Evolutionary conservation across 31 red algal genomes (phyloP).

Genomic region (Asparagopsis taxiformis): DNA sequence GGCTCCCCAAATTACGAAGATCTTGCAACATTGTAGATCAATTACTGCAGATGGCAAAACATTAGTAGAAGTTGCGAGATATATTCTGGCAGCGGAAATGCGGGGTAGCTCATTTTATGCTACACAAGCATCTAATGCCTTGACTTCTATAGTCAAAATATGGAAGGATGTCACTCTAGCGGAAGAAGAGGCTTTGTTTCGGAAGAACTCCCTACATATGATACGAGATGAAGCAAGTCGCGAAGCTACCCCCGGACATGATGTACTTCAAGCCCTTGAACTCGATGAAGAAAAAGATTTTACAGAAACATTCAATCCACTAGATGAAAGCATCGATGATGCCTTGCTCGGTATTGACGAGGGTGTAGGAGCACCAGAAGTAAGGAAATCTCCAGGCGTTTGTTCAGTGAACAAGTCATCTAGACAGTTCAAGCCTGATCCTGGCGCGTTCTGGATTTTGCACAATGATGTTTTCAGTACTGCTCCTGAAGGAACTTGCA

Average conservation of each 20-base stretch:
- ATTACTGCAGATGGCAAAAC: neutral
- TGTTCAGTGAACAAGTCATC: too few relatives aligned
- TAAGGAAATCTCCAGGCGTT: too few relatives aligned
- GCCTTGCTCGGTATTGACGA: neutral
- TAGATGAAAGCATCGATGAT: neutral
- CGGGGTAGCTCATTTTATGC: neutral
- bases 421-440: neutral
- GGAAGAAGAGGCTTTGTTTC: neutral
- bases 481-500: neutral
- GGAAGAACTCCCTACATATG: neutral
- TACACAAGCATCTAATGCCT: neutral
- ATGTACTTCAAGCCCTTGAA: neutral
- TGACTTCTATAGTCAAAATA: neutral
- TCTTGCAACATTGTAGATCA: neutral
- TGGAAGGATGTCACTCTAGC: neutral
- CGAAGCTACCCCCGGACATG: neutral
- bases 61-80: constrained; percentile 3
- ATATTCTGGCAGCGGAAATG: neutral
- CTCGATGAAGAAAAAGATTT: neutral
- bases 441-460: neutral
- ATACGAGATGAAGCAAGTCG: neutral
- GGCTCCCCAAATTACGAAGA: neutral
- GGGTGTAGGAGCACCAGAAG: neutral
- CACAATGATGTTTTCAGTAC: neutral
- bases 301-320: neutral